These are phyloP conservation scores for Pythium guiyangense DNA, from an alignment of 352 stramenopile species.

Conservation along the genomic window DNA sequence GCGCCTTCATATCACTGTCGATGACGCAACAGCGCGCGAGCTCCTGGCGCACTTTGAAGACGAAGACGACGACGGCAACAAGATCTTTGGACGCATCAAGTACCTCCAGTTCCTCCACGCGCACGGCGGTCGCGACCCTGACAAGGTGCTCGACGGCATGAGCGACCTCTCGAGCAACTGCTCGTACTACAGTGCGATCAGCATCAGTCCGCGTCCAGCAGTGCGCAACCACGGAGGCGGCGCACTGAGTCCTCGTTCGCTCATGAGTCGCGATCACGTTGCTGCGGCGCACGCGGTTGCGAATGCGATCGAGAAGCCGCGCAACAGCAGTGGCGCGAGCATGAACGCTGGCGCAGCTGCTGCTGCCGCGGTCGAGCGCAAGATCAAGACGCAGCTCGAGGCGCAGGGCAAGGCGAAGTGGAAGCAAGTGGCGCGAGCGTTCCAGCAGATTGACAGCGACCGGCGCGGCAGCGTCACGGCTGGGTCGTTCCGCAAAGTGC, in stretches of 20 bases:
- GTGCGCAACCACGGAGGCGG: slow-evolving; percentile 12
- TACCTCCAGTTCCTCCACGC: slow-evolving; percentile 66
- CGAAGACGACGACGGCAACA: slow-evolving; percentile 45
- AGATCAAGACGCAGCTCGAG: slow-evolving; percentile 56
- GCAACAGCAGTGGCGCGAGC: slow-evolving; percentile 1
- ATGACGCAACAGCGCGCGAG: slow-evolving; percentile 35
- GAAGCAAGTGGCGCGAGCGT: slow-evolving; percentile 47
- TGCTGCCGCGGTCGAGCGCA: slow-evolving; percentile 43
- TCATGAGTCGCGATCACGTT: slow-evolving; percentile 31
- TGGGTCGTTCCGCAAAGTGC: slow-evolving; percentile 55
- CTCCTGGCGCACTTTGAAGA: slow-evolving; percentile 43
- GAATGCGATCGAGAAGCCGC: slow-evolving; percentile 42
- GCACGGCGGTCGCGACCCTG: slow-evolving; percentile 52
- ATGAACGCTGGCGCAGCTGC: slow-evolving; percentile 24
- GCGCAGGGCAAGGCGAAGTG: slow-evolving; percentile 44
- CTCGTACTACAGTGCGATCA: slow-evolving; percentile 73
- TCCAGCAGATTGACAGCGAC: slow-evolving; percentile 63
- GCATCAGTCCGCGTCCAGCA: slow-evolving; percentile 51
- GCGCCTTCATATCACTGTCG: slow-evolving; percentile 38
- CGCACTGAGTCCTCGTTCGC: slow-evolving; percentile 7
- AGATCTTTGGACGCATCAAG: slow-evolving; percentile 33
- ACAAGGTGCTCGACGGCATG: slow-evolving; percentile 46
- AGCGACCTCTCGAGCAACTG: slow-evolving; percentile 73
- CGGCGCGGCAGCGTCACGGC: slow-evolving; percentile 37
- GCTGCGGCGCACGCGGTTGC: slow-evolving; percentile 14